Percentiles rank a stretch among this genome's conserved stretches.
Conservation (phyloP, 306 rosid genomes). For the Oemleria cerasiformis region DNA sequence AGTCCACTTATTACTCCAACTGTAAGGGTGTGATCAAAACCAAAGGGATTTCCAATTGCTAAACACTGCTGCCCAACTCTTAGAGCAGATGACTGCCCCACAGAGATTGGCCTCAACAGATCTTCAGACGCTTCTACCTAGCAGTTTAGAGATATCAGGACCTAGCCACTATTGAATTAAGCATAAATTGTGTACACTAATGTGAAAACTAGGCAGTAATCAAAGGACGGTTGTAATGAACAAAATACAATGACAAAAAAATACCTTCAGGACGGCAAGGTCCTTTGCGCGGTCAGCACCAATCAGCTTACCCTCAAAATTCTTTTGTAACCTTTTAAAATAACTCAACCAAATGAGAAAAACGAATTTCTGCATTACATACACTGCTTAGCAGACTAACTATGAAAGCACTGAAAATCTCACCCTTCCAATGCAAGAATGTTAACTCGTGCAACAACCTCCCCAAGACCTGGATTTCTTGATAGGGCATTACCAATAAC, state of each 20-base stretch:
- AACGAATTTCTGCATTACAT: conserved; percentile 1
- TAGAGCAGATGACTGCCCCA: conserved; percentile 69
- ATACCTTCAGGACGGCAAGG: conserved; percentile 88
- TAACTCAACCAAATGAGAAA: conserved; percentile 23
- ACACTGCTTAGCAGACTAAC: neutral
- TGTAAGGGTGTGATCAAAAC: conserved; percentile 95
- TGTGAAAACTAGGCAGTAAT: neutral
- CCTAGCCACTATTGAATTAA: neutral
- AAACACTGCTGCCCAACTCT: conserved; percentile 95
- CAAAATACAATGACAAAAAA: conserved; percentile 2
- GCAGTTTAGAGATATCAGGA: conserved; percentile 23
- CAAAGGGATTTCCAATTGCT: conserved; percentile 98
- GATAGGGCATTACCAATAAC: conserved; percentile 92
- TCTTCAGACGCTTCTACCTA: conserved; percentile 86
- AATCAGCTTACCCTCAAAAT: conserved; percentile 83
- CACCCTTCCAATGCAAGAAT: conserved; percentile 85
- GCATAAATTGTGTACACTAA: neutral
- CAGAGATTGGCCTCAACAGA: conserved; percentile 69
- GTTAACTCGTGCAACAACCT: conserved; percentile 92
- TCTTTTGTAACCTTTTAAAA: conserved; percentile 65
- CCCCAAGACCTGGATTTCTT: conserved; percentile 73
- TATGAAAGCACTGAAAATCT: conserved; percentile 31
- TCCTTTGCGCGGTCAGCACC: conserved; percentile 99
- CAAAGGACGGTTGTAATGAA: neutral
- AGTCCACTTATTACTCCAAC: conserved; percentile 95